phyloP scores from a whole-genome alignment of 225 moss, liverwort and hornwort species.

The Rhytidiadelphus loreus region DNA sequence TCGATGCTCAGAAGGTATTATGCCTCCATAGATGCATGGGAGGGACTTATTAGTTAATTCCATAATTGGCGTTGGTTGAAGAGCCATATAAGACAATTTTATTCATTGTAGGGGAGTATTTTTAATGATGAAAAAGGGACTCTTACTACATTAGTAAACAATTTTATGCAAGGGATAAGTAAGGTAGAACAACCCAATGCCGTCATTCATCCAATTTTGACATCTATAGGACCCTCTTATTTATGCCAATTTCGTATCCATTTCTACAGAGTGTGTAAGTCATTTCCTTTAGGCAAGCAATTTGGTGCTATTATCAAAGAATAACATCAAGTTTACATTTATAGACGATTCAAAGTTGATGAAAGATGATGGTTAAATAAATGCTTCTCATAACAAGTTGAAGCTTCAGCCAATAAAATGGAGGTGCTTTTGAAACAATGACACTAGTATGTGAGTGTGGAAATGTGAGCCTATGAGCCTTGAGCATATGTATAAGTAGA shows the following conservation, averaged over 20 bases:
- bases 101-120: rapidly evolving
- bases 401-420: background rate
- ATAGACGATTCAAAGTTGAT: rapidly evolving
- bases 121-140: too few species aligned
- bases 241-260: rapidly evolving
- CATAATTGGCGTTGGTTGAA: rapidly evolving
- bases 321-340: background rate
- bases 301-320: rapidly evolving
- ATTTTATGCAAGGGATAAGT: background rate
- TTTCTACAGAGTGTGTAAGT: rapidly evolving
- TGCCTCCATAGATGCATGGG: too few species aligned
- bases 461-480: too few species aligned
- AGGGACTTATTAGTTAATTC: too few species aligned
- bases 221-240: background rate
- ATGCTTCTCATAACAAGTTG: background rate
- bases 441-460: too few species aligned
- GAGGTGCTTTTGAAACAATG: too few species aligned
- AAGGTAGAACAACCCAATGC: background rate
- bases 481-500: too few species aligned
- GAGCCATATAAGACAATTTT: too few species aligned
- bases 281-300: background rate
- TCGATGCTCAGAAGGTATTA: too few species aligned
- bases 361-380: background rate
- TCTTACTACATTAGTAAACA: rapidly evolving
- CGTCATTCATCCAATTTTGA: background rate